Base-by-base conservation (phyloP, 352 stramenopile genomes). In the Globisporangium iwayamae region DNA sequence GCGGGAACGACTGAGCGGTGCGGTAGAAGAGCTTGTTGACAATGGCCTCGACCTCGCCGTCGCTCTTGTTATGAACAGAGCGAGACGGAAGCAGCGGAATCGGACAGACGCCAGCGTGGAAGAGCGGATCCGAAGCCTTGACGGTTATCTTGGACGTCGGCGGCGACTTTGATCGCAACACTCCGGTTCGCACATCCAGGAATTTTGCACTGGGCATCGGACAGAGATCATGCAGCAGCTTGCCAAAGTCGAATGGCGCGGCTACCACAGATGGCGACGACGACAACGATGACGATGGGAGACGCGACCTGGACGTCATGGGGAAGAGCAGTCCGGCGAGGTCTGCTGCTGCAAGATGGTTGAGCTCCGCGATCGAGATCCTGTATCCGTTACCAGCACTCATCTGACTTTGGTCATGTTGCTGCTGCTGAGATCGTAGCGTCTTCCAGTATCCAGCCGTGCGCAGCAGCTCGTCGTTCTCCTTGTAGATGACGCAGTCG, bases 381-480 rank as follows among this genome's bases (percentile, higher is more conserved):
- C 65, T 65, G 10, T 50, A 66, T 28, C 25, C 25, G 2, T 28
- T 28, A 28, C 25, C 25, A 28, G 25, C 25, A 28, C 25, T 28
- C 25, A 2, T 28, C 25, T 28, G 25, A 4, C 10, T 34, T 36
- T 53, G 25, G 10, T 46, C 56, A 22, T 48, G 54, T 43, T 30
- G 63, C 20, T 36, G 32, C 32, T 36, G 32, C 32, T 56, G 20
- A 2, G 45, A 25, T 3, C 25, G 59, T 9, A 78, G 16, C 8
- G 41, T 28, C 36, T 88, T 90, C 81, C 83, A 94, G 56, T 91
- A 79, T n/a, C 51, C 41, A 2, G 70, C 77, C 0, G 73, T 66
- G 32, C 74, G 77, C 47, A 95, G 60, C 5, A 96, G 63, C 36
- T 96, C 84, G 60, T 96, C 89, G 53, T 96, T 96, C 28, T 93